A percentile compares a stretch with the other conserved stretches of the same genome.
Conservation (phyloP, 805 yeast species). For the Novakomyces olei region DNA sequence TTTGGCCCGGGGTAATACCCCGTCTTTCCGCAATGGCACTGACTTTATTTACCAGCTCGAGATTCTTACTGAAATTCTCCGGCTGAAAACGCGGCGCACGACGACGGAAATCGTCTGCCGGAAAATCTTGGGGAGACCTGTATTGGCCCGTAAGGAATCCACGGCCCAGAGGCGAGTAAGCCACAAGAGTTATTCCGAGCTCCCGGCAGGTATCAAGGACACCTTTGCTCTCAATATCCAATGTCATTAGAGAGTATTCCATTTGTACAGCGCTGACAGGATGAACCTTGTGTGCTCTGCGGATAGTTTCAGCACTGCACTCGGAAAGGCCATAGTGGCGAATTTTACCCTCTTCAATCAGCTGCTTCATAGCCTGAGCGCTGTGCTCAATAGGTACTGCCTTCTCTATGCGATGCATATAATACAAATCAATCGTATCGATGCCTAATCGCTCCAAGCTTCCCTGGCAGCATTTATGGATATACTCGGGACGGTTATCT, state of each 20-base stretch:
- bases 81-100: constrained; percentile 33
- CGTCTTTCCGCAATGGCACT: constrained; percentile 26
- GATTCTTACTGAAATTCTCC: constrained; percentile 35
- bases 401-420: constrained; percentile 49
- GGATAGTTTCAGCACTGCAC: constrained; percentile 37
- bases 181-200: constrained; percentile 40
- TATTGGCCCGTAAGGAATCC: constrained; percentile 53
- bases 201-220: constrained; percentile 36
- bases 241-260: constrained; percentile 53
- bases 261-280: constrained; percentile 53
- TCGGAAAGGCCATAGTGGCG: constrained; percentile 60
- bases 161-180: constrained; percentile 67
- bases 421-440: constrained; percentile 36
- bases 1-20: constrained; percentile 35
- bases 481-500: constrained; percentile 8
- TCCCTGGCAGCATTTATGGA: constrained; percentile 5
- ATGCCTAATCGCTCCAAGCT: constrained; percentile 15
- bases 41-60: constrained; percentile 26
- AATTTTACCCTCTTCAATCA: constrained; percentile 39
- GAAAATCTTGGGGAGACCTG: constrained; percentile 20
- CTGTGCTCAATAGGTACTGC: constrained; percentile 36
- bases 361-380: constrained; percentile 32
- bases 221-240: constrained; percentile 34
- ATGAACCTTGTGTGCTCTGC: constrained; percentile 30
- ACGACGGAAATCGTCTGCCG: constrained; percentile 29